Percentiles rank a stretch among this genome's conserved stretches.
phyloP scores from a whole-genome alignment of 139 green algal genomes.

The Mychonastes homosphaera region DNA sequence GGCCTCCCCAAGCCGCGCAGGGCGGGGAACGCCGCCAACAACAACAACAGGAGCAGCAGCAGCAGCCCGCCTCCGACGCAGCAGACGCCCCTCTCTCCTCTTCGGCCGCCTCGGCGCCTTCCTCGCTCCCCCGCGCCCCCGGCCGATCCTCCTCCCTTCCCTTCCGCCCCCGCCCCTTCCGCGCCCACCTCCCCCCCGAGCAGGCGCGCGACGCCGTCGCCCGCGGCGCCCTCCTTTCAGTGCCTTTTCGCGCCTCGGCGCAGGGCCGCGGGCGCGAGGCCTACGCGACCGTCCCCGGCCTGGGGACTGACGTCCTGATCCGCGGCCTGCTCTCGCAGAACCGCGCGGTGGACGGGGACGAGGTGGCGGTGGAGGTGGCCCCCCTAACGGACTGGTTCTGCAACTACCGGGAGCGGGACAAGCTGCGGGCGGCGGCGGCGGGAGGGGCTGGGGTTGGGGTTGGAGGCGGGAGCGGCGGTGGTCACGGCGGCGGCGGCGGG shows the following conservation, averaged over 20 bases:
- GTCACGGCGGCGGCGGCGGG: too few species aligned
- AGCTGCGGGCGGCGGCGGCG: not conserved
- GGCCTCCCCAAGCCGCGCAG: not conserved
- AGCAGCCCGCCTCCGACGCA: conserved; percentile 1
- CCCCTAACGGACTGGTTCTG: conserved; percentile 35
- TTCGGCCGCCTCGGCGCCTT: too few species aligned
- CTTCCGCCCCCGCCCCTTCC: too few species aligned
- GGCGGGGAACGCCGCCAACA: not conserved
- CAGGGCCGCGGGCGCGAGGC: conserved; percentile 38
- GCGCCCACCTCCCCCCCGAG: too few species aligned
- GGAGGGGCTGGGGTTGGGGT: not conserved
- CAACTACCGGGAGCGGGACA: conserved; percentile 12
- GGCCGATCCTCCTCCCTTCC: too few species aligned
- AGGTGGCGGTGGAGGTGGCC: conserved; percentile 59
- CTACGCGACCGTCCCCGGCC: conserved; percentile 46
- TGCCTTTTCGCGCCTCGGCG: too few species aligned
- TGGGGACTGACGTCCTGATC: conserved; percentile 55
- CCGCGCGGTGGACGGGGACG: conserved; percentile 68
- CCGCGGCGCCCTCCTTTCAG: too few species aligned
- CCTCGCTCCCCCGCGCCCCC: too few species aligned
- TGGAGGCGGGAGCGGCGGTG: too few species aligned
- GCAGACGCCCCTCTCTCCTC: too few species aligned
- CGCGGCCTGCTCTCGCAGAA: conserved; percentile 25
- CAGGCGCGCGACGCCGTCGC: too few species aligned
- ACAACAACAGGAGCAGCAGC: not conserved